Evolutionary conservation across 371 early-diverging fungal genomes (phyloP).

Genomic region (Mortierella sp.): DNA sequence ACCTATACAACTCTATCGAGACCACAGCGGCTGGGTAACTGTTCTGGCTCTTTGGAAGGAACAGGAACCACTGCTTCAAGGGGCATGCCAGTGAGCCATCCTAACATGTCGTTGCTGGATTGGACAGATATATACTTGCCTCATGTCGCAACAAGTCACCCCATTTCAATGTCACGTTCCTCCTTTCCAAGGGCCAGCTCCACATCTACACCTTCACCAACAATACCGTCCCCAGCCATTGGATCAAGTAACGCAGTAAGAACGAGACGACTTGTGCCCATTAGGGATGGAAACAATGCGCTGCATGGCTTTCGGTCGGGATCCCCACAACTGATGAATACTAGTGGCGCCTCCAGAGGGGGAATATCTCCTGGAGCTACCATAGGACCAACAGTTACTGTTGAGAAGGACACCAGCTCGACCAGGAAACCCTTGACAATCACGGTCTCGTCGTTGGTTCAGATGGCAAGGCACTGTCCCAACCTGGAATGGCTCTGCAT

Average conservation of each 20-base stretch:
- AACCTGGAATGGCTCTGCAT: conserved; percentile 65
- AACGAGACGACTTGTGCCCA: neutral
- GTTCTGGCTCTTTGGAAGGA: neutral
- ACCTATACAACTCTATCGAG: neutral
- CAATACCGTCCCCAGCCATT: neutral
- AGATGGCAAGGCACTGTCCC: conserved; percentile 65
- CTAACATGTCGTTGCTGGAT: neutral
- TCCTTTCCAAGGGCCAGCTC: neutral
- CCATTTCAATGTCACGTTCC: neutral
- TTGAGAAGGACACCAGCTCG: neutral
- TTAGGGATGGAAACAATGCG: neutral
- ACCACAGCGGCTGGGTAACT: neutral
- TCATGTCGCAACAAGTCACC: neutral
- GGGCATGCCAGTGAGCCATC: neutral
- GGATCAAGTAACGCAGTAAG: neutral
- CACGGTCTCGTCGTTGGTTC: conserved; percentile 71
- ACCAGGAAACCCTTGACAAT: conserved; percentile 61
- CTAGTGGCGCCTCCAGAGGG: neutral
- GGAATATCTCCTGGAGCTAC: too few relatives aligned
- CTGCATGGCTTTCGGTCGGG: neutral
- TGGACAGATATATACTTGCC: neutral
- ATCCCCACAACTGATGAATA: neutral
- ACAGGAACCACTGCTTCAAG: neutral
- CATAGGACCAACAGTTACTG: neutral
- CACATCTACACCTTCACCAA: conserved; percentile 18